Evolutionary conservation across 306 rosid species (phyloP), one percentile per base, ranked within the genome.

Genomic region (Malus asiatica): DNA sequence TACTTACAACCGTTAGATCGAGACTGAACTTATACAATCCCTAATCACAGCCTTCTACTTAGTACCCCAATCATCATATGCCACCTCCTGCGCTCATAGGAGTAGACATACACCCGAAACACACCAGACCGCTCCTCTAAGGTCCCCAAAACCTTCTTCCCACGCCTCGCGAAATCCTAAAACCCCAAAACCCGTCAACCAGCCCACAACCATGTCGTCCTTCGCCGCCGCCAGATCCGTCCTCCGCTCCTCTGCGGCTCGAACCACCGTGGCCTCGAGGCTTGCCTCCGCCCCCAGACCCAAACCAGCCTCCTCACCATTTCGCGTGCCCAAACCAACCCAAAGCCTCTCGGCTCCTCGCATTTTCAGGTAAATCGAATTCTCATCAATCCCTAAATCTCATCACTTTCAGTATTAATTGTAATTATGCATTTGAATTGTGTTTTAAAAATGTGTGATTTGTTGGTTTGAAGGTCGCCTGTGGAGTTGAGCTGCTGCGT

Each of bases 171-270:
- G 38, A 57, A 32, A 66, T 22, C 55, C 29, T 64, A 68, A 75
- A 78, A 70, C 62, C 76, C 46, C 40, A 20, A 51, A 63, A 66
- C 5, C 70, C n/a, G 5, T 15, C 55, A 0, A 18, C 55, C 55
- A 32, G 1, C 40, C 19, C 5, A 45, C 48, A 79, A 75, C 62
- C 78, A 95, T 95, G 99, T 83, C 88, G 74, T 68, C 85, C 77
- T 84, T 84, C 74, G 89, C 88, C 74, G 89, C 88, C 82, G 97
- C 96, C 71, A 95, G 97, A 83, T 88, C 93, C n/a, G 84, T 83
- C 78, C 65, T 88, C 81, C 89, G 97, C 82, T 79, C 97, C 80
- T 82, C 92, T 68, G 81, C 87, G 8, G 73, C 81, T n/a, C 78
- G 97, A 61, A 40, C 85, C 5, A 22, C 78, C 16, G 18, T 77